Evolutionary conservation across 345 rosid species (phyloP).

Genomic region (Passiflora organensis): DNA sequence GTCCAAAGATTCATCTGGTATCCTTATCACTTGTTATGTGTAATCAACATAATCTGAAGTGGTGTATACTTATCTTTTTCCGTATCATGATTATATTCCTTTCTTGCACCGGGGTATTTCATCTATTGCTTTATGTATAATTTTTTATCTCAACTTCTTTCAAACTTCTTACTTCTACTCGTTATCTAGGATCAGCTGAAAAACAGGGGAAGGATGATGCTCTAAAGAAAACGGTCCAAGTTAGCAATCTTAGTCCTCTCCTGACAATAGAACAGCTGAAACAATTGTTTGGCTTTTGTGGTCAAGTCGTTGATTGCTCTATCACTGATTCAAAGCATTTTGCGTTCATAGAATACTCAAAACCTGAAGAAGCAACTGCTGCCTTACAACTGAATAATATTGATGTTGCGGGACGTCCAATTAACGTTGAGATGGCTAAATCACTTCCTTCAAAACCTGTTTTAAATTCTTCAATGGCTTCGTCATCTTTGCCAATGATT

Average conservation of each 20-base stretch:
- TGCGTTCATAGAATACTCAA: conserved; percentile 84
- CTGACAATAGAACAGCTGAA: conserved; percentile 86
- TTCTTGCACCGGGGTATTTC: neutral
- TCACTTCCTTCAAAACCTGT: conserved; percentile 71
- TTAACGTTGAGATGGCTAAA: conserved; percentile 97
- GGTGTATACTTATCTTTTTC: neutral
- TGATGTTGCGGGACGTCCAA: conserved; percentile 89
- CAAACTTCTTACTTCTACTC: conserved; percentile 1
- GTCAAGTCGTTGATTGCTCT: conserved; percentile 73
- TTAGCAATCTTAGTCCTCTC: conserved; percentile 92
- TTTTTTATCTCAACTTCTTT: conserved; percentile 6
- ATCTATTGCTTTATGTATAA: neutral
- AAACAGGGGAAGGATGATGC: conserved; percentile 50
- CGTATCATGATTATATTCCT: neutral
- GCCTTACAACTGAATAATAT: conserved; percentile 84
- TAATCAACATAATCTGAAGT: too few species aligned
- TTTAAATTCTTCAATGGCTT: conserved; percentile 40
- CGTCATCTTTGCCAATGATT: conserved; percentile 90
- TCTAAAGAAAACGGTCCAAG: conserved; percentile 81
- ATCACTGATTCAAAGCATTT: conserved; percentile 84
- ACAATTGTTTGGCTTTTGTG: conserved; percentile 89
- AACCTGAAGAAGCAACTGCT: conserved; percentile 88
- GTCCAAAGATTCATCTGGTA: conserved; percentile 65
- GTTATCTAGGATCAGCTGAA: conserved; percentile 52
- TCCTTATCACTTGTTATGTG: neutral